phyloP scores from a whole-genome alignment of 805 yeast species.

The Ogataea paradorogensis region DNA sequence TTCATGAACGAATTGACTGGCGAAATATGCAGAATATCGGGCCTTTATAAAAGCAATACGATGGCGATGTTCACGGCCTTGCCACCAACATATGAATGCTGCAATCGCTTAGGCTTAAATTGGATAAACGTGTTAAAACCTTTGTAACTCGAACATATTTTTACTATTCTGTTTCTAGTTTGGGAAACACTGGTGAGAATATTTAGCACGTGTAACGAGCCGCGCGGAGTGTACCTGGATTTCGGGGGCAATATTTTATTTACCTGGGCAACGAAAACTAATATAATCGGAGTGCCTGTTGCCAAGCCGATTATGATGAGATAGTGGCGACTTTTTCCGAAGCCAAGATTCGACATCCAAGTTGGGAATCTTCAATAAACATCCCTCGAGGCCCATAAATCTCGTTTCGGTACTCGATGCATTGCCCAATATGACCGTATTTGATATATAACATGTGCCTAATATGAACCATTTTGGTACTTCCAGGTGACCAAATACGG shows the following conservation, averaged over 20 bases:
- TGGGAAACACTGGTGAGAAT: neutral
- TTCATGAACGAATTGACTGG: slow-evolving; percentile 13
- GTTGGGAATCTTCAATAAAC: no score
- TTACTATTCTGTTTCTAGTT: neutral
- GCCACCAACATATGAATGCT: neutral
- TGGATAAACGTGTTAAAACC: slow-evolving; percentile 2
- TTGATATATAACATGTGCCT: no score
- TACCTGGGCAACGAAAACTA: no score
- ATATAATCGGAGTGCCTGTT: no score
- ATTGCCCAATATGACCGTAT: no score
- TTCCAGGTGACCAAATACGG: neutral
- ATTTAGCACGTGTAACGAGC: neutral
- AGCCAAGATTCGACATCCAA: no score
- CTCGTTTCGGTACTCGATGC: no score
- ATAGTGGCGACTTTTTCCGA: no score
- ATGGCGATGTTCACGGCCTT: neutral
- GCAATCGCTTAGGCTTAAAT: slow-evolving; percentile 1
- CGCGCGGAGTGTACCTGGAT: neutral
- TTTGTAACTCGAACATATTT: slow-evolving; percentile 1
- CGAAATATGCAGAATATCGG: neutral
- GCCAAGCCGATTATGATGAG: no score
- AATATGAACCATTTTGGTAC: neutral
- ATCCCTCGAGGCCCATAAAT: no score
- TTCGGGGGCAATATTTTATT: neutral
- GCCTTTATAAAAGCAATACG: neutral